Conservation (phyloP, 2,329 filamentous ascomycete species). For the Trichoderma semiorbis region DNA sequence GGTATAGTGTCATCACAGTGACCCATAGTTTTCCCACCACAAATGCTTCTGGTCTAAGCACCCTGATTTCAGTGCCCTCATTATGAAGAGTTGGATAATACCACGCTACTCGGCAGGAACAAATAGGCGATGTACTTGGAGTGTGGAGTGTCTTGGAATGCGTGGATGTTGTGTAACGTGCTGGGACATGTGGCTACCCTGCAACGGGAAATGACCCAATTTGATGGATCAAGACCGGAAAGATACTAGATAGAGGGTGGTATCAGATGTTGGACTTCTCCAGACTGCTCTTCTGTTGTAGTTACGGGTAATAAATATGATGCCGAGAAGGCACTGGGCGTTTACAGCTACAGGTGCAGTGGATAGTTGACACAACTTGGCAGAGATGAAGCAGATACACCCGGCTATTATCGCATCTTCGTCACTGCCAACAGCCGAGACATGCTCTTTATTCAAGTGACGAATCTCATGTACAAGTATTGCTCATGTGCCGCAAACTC, state of each 20-base stretch:
- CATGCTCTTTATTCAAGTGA: neutral
- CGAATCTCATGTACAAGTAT: neutral
- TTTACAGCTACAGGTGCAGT: neutral
- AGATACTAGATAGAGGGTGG: neutral
- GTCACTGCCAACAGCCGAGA: neutral
- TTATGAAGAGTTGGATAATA: neutral
- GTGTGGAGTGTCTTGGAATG: neutral
- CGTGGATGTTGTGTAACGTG: neutral
- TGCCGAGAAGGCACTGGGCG: neutral
- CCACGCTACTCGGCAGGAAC: neutral
- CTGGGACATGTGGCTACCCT: conserved; percentile 1
- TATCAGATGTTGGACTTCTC: neutral
- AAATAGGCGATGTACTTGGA: neutral
- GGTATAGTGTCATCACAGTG: neutral
- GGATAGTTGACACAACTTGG: neutral
- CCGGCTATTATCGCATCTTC: neutral
- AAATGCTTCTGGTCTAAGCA: neutral
- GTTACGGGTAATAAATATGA: neutral
- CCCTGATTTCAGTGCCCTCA: neutral
- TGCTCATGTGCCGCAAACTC: neutral
- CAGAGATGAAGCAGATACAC: neutral
- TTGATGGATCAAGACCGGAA: neutral
- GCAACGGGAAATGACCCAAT: neutral
- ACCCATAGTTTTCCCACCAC: neutral
- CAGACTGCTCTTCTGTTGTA: neutral